phyloP scores from a whole-genome alignment of 1,284 basidiomycete genomes.

The Sphagnurus paluster region DNA sequence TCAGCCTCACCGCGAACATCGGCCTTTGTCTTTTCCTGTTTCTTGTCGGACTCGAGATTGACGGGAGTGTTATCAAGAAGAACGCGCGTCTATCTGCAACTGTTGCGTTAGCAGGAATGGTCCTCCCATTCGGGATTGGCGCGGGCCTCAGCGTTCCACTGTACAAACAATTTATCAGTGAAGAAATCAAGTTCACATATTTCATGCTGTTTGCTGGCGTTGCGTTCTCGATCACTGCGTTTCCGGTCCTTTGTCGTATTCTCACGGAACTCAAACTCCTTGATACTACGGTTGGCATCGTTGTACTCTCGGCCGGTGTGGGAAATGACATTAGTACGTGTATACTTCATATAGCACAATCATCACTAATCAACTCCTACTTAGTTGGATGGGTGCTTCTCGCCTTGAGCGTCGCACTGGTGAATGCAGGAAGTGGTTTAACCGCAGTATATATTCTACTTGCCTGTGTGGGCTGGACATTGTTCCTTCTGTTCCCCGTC shows the following conservation, averaged over 20 bases:
- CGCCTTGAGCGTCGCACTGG: slow-evolving; percentile 86
- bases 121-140: slow-evolving; percentile 84
- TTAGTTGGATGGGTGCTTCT: slow-evolving; percentile 69
- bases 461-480: slow-evolving; percentile 77
- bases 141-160: slow-evolving; percentile 80
- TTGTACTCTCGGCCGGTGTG: slow-evolving; percentile 92
- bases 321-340: slow-evolving; percentile 75
- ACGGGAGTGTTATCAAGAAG: slow-evolving; percentile 74
- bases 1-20: slow-evolving; percentile 90
- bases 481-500: slow-evolving; percentile 78
- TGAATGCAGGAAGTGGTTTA: slow-evolving; percentile 76
- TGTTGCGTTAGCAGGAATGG: slow-evolving; percentile 66
- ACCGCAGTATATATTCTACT: slow-evolving; percentile 85
- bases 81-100: slow-evolving; percentile 68
- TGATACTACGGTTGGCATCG: slow-evolving; percentile 91
- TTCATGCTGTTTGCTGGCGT: slow-evolving; percentile 96
- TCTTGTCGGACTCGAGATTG: slow-evolving; percentile 86
- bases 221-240: slow-evolving; percentile 91
- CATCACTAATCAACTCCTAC: slow-evolving; percentile 77
- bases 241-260: slow-evolving; percentile 92
- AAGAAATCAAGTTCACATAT: slow-evolving; percentile 68
- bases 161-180: slow-evolving; percentile 79
- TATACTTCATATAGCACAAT: neutral
- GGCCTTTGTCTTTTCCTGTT: slow-evolving; percentile 93
- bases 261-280: slow-evolving; percentile 81